A percentile compares a stretch with the other conserved stretches of the same genome.
These are phyloP conservation scores for Blastomyces emzantsi DNA, from an alignment of 2,329 filamentous ascomycete species.

Conservation along the genomic window DNA sequence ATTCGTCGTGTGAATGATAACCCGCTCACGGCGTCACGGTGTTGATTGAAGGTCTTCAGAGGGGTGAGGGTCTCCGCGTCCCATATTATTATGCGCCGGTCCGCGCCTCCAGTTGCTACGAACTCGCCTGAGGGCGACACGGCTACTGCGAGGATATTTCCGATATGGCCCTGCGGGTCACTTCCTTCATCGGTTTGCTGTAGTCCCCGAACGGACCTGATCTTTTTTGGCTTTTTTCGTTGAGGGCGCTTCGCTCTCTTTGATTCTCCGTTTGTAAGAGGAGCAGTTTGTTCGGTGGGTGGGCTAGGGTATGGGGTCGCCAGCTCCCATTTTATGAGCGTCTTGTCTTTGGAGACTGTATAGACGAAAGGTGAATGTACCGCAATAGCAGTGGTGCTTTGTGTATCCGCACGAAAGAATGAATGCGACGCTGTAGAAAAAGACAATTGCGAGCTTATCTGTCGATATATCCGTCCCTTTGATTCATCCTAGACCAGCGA, in stretches of 20 bases:
- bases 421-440: constrained; percentile 59
- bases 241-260: constrained; percentile 47
- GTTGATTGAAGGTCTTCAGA: constrained; percentile 77
- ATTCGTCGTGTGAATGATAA: constrained; percentile 78
- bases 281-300: constrained; percentile 38
- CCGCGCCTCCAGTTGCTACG: constrained; percentile 79
- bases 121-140: constrained; percentile 84
- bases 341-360: constrained; percentile 77
- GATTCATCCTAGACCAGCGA: constrained; percentile 53
- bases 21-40: constrained; percentile 77
- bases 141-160: constrained; percentile 71
- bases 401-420: constrained; percentile 69
- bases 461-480: constrained; percentile 81
- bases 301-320: constrained; percentile 39
- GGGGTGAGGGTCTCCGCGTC: constrained; percentile 70
- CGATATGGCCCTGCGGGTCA: constrained; percentile 63
- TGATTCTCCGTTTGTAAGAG: constrained; percentile 56
- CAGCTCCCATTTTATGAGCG: constrained; percentile 81
- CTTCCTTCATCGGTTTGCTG: constrained; percentile 32
- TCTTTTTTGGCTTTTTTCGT: constrained; percentile 37
- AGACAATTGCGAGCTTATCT: constrained; percentile 63
- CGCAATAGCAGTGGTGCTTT: constrained; percentile 69
- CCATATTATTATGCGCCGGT: constrained; percentile 80
- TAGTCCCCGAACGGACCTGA: constrained; percentile 42
- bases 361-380: constrained; percentile 73